phyloP scores from a whole-genome alignment of 495 filamentous ascomycete species.

The Neurospora cerealis region DNA sequence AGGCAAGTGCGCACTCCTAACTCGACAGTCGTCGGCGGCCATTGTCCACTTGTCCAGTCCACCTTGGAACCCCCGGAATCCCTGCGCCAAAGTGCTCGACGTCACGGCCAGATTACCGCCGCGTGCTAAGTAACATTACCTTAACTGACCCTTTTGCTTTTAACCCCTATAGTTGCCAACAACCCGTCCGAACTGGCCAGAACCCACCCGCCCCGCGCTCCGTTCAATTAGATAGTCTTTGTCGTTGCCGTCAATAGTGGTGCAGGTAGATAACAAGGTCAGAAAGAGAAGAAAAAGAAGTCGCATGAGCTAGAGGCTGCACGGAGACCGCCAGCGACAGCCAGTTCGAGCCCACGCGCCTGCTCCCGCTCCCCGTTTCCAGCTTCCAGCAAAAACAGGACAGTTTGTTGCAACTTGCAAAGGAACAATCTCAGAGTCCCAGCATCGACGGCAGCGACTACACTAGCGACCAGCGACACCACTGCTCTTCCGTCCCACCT shows the following conservation, averaged over 20 bases:
- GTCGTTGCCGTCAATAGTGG: background rate
- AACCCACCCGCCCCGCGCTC: background rate
- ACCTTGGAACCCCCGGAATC: background rate
- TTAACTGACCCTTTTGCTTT: background rate
- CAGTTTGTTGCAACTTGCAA: background rate
- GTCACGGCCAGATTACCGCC: background rate
- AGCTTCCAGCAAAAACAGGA: background rate
- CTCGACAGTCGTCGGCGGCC: background rate
- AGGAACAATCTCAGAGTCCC: background rate
- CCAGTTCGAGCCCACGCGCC: background rate
- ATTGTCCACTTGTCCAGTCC: background rate
- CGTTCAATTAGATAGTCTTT: background rate
- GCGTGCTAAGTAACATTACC: background rate
- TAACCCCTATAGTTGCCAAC: background rate
- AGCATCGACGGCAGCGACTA: background rate
- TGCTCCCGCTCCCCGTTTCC: background rate
- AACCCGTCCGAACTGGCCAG: background rate
- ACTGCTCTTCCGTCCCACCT: constrained; percentile 2
- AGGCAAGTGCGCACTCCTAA: background rate
- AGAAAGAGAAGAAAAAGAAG: background rate
- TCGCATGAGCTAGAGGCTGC: background rate
- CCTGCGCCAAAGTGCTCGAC: background rate
- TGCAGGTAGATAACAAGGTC: background rate
- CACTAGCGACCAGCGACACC: background rate
- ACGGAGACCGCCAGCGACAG: background rate